Base-by-base conservation (phyloP, 495 filamentous ascomycete species). In the Stereocaulon alpinum region DNA sequence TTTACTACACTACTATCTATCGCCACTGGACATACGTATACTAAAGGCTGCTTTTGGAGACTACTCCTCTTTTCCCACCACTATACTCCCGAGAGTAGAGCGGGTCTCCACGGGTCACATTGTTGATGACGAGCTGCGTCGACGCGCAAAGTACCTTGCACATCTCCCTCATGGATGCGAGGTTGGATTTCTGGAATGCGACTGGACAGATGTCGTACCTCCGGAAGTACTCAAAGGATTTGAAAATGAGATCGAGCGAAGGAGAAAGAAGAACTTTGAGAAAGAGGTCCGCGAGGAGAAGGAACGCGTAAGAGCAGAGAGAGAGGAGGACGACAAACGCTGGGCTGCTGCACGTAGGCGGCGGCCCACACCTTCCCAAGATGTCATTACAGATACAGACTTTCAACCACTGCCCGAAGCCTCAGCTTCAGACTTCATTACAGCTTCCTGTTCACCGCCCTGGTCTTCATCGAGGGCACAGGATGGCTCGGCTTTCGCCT, bases 141-240 rank as follows among this genome's bases (percentile, higher is more conserved):
- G 87, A 70, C 81, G 89, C 54, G 82, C 88, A 37, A 96, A 93
- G 69, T 98, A 97, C 65, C 79, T 98, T 2, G 84, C 85, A 7
- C 93, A 98, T 69, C 80, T 98, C 15, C 93, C 93, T 0, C 82
- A 90, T 56, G 93, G 93, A 3, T 96, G 92, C 70, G 88, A 96
- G 61, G 89, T 97, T 43, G 88, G 80, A 63, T 97, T 97, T 66
- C 74, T 98, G 0, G 93, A 97, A 71, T 98, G 93, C 65, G 90
- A 98, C 69, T 98, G 93, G 93, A 89, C 89, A 1, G 93, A 95
- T 63, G 82, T 91, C 17, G 89, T 98, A 18, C 73, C 80, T 6
- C 77, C 83, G 2, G 88, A 91, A 49, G 77, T 92, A 11, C 74
- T 98, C 17, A 81, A 80, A 18, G 74, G 76, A 2, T 98, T 96